Evolutionary conservation across 805 yeast species (phyloP).

Genomic region (Cyberlindnera bimundalis): DNA sequence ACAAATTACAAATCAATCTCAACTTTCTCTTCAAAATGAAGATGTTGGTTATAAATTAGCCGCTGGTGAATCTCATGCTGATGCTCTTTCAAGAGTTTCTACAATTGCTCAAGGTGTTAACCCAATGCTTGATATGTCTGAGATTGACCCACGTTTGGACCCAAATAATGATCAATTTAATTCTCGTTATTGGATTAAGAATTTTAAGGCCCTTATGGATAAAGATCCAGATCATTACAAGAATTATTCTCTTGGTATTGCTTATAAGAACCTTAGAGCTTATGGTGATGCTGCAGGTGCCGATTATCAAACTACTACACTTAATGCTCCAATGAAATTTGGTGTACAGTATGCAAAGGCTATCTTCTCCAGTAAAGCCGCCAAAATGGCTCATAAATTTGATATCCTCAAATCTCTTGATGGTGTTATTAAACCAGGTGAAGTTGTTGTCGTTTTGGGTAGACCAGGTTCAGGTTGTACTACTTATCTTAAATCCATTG

Average conservation of each 20-base stretch:
- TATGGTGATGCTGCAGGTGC: conserved; percentile 57
- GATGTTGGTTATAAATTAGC: conserved; percentile 5
- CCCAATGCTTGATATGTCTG: conserved; percentile 31
- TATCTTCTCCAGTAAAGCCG: conserved; percentile 18
- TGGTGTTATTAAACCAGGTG: conserved; percentile 59
- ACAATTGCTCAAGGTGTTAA: conserved; percentile 36
- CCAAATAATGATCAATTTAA: conserved; percentile 56
- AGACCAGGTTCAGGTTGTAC: conserved; percentile 78
- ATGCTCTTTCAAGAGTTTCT: conserved; percentile 19
- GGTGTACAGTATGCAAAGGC: conserved; percentile 16
- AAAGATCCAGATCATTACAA: conserved; percentile 59
- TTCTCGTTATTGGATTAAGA: conserved; percentile 61
- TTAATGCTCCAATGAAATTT: conserved; percentile 37
- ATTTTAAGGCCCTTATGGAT: conserved; percentile 47
- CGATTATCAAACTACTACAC: conserved; percentile 62
- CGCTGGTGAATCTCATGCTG: conserved; percentile 8
- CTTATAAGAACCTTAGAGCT: conserved; percentile 57
- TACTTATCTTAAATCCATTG: conserved; percentile 53
- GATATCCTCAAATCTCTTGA: conserved; percentile 52
- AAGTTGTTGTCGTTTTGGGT: conserved; percentile 69
- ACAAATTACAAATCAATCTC: conserved; percentile 31
- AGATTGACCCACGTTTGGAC: conserved; percentile 45
- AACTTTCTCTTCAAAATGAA: conserved; percentile 3
- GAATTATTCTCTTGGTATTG: conserved; percentile 53
- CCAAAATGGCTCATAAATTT: conserved; percentile 31